Evolutionary conservation across 2,329 filamentous ascomycete genomes (phyloP), one percentile per base, ranked within the genome.

Genomic region (Cryphonectria carpinicola): DNA sequence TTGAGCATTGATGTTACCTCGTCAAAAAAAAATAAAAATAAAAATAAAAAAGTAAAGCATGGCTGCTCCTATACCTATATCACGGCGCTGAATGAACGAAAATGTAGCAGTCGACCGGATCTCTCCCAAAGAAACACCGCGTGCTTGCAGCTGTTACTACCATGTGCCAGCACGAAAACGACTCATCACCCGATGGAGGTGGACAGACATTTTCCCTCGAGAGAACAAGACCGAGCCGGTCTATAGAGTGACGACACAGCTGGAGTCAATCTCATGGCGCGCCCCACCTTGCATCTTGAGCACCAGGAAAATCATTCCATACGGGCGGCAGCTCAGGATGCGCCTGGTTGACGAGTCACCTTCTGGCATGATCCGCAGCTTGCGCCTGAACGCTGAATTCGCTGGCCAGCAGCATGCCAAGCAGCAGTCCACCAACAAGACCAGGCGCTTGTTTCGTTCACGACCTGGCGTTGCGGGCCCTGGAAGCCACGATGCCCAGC

Each of bases 201-300:
- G 32, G 35, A 41, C 37, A 62, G 46, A 49, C 46, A n/a, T n/a
- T 49, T 49, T n/a, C 11, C 25, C 60, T 41, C 19, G 14, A 37
- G 25, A 28, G 61, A 32, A 41, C 19, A 41, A 17, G 39, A 32
- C n/a, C 37, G 22, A 49, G n/a, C 25, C 39, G 19, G 19, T 28
- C 61, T 25, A 32, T 25, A 32, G 63, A 65, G 28, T 65, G 63
- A 65, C 63, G 63, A 52, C 63, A 32, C 46, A 35, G 49, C 63
- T 19, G 43, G 63, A 65, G 63, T 65, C 28, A 41, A 35, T 37
- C 43, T 49, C 63, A 37, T 35, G 28, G 32, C 41, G 41, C 19
- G 43, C 35, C 63, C 63, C 63, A 65, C 63, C 61, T 52, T 43
- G 62, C 52, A 46, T 22, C 62, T 65, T 32, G 28, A 4, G 32